Percentiles rank a stretch among this genome's conserved stretches.
Evolutionary conservation across 1,139 yeast genomes (phyloP).

Genomic region (Suhomyces coccinellae): DNA sequence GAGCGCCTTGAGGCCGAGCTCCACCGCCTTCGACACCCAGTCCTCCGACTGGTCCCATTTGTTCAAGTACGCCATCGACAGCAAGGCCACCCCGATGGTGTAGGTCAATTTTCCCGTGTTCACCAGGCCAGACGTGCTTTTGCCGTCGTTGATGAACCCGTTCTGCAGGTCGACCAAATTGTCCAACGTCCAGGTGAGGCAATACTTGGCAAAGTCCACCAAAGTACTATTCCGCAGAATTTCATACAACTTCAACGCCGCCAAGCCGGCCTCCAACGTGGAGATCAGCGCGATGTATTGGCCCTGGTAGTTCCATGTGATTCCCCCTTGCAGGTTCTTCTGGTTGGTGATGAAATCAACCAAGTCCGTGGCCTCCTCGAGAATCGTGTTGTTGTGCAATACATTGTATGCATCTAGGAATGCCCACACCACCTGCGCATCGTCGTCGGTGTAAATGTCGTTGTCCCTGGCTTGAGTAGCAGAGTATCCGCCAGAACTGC

Average conservation of each 20-base stretch:
- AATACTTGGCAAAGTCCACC: constrained; percentile 25
- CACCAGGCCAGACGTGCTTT: constrained; percentile 19
- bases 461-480: constrained; percentile 31
- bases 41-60: constrained; percentile 12
- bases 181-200: constrained; percentile 28
- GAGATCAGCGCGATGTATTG: constrained; percentile 38
- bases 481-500: constrained; percentile 28
- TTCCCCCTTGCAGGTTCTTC: constrained; percentile 29
- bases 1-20: constrained; percentile 15
- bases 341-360: constrained; percentile 21
- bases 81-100: constrained; percentile 38
- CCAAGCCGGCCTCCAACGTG: constrained; percentile 35
- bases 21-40: constrained; percentile 17
- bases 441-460: constrained; percentile 39
- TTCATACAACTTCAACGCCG: constrained; percentile 31
- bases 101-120: constrained; percentile 39
- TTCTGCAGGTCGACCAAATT: constrained; percentile 31
- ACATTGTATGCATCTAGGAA: constrained; percentile 26
- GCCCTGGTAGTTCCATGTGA: constrained; percentile 30
- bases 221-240: constrained; percentile 15
- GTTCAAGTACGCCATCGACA: constrained; percentile 30
- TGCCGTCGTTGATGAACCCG: constrained; percentile 35
- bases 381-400: constrained; percentile 17
- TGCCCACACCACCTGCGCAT: constrained; percentile 38
- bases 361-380: constrained; percentile 20